Percentiles rank a stretch among this genome's conserved stretches.
Evolutionary conservation across 768 basidiomycete species (phyloP).

Genomic region (Rhizopogon sp.): DNA sequence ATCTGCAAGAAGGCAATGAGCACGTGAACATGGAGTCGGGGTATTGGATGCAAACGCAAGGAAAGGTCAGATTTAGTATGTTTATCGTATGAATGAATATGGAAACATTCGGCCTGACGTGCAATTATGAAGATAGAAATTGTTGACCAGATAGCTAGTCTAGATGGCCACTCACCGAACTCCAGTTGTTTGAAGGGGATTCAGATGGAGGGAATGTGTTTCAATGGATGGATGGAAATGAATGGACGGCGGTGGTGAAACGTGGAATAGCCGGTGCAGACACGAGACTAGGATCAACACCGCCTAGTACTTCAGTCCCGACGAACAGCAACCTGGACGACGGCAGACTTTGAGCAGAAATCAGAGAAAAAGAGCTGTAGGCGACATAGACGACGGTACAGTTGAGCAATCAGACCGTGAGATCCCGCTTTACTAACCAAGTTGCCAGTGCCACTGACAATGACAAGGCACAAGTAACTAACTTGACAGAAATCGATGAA

Average conservation of each 20-base stretch:
- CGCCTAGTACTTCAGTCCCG: too few species aligned
- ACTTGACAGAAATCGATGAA: too few species aligned
- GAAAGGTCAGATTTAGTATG: background rate
- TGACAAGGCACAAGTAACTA: too few species aligned
- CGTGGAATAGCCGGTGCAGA: background rate
- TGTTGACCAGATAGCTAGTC: background rate
- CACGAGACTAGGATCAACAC: background rate
- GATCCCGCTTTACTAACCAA: background rate
- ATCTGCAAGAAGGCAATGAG: background rate
- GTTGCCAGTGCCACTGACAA: too few species aligned
- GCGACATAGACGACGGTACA: background rate
- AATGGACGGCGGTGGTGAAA: background rate
- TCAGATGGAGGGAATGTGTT: background rate
- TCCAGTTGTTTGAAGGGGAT: background rate
- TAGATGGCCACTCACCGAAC: background rate
- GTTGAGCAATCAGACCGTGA: background rate
- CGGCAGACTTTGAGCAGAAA: background rate
- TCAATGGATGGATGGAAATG: background rate
- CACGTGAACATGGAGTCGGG: background rate
- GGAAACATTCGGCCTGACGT: slow-evolving; percentile 38
- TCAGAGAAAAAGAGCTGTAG: background rate
- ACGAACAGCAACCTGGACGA: background rate
- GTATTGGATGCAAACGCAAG: background rate
- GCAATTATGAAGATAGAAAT: slow-evolving; percentile 29
- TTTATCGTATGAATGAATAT: slow-evolving; percentile 6